Conservation (phyloP, 2,329 filamentous ascomycete species). For the Karstenula rhodostoma region DNA sequence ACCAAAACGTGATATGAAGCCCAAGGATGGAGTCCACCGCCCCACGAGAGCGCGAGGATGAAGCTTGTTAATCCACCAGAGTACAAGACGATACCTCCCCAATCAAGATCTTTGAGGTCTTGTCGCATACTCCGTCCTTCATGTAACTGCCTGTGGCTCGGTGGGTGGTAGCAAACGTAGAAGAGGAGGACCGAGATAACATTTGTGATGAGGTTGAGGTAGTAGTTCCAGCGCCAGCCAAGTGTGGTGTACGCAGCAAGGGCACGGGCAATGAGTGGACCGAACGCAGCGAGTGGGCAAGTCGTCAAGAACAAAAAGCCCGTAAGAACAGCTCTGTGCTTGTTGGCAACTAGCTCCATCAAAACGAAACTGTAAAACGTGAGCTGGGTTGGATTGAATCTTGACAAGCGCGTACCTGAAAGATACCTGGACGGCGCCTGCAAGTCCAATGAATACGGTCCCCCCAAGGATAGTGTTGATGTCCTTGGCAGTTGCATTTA, state of each 20-base stretch:
- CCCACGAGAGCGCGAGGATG: conserved; percentile 23
- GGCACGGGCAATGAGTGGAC: conserved; percentile 21
- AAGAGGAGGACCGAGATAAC: conserved; percentile 21
- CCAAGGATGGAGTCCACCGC: conserved; percentile 26
- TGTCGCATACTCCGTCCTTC: conserved; percentile 20
- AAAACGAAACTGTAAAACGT: conserved; percentile 19
- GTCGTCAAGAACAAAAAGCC: conserved; percentile 24
- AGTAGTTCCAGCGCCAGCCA: conserved; percentile 26
- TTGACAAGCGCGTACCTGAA: conserved; percentile 16
- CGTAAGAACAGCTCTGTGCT: conserved; percentile 21
- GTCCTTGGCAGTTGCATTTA: conserved; percentile 19
- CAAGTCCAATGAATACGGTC: conserved; percentile 25
- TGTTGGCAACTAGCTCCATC: conserved; percentile 27
- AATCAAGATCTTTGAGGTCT: conserved; percentile 24
- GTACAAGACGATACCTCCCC: conserved; percentile 23
- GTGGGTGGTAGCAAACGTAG: conserved; percentile 25
- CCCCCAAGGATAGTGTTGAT: conserved; percentile 25
- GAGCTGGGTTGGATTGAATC: neutral
- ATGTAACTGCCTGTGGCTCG: conserved; percentile 21
- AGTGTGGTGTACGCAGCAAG: conserved; percentile 17
- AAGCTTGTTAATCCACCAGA: conserved; percentile 19
- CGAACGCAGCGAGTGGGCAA: conserved; percentile 22
- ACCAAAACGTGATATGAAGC: conserved; percentile 22
- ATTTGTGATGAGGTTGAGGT: conserved; percentile 23
- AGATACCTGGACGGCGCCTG: conserved; percentile 21